These are phyloP conservation scores for Ophiostoma angusticollis DNA, from an alignment of 2,329 filamentous ascomycete species.

Conservation along the genomic window DNA sequence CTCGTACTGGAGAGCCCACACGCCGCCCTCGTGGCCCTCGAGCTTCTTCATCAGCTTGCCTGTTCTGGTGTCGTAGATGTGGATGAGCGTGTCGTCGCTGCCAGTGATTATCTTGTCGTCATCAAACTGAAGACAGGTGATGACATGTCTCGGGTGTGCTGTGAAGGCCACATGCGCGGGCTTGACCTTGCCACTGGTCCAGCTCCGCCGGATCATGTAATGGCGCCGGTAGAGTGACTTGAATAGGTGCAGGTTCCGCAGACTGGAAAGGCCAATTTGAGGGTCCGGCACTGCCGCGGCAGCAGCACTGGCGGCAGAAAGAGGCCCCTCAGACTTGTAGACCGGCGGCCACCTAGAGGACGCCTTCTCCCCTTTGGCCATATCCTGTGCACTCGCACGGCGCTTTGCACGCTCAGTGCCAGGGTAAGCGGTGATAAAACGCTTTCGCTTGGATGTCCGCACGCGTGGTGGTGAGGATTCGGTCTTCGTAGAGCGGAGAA, in stretches of 20 bases:
- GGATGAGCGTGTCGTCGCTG: constrained; percentile 93
- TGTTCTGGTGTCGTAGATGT: constrained; percentile 95
- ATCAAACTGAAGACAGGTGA: constrained; percentile 95
- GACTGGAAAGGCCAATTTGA: constrained; percentile 60
- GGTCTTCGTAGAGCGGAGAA: constrained; percentile 29
- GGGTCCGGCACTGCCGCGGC: constrained; percentile 70
- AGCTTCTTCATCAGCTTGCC: constrained; percentile 72
- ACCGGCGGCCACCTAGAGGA: constrained; percentile 30
- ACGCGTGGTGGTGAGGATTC: constrained; percentile 27
- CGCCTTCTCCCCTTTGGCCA: constrained; percentile 28
- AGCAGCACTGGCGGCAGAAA: constrained; percentile 78
- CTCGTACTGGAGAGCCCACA: constrained; percentile 95
- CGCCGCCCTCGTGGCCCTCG: constrained; percentile 88
- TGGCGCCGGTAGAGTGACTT: constrained; percentile 94
- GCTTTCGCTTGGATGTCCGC: constrained; percentile 44
- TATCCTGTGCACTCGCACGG: constrained; percentile 36
- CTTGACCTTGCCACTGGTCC: constrained; percentile 76
- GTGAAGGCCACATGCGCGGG: constrained; percentile 89
- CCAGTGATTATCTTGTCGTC: constrained; percentile 96
- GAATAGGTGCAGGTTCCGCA: constrained; percentile 81
- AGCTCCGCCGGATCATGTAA: constrained; percentile 77
- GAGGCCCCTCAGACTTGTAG: constrained; percentile 64
- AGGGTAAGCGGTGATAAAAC: constrained; percentile 31
- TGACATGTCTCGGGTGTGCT: constrained; percentile 92
- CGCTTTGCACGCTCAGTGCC: constrained; percentile 40